Percentiles rank a stretch among this genome's conserved stretches.
phyloP scores from a whole-genome alignment of 306 rosid genomes.

The Benincasa hispida region DNA sequence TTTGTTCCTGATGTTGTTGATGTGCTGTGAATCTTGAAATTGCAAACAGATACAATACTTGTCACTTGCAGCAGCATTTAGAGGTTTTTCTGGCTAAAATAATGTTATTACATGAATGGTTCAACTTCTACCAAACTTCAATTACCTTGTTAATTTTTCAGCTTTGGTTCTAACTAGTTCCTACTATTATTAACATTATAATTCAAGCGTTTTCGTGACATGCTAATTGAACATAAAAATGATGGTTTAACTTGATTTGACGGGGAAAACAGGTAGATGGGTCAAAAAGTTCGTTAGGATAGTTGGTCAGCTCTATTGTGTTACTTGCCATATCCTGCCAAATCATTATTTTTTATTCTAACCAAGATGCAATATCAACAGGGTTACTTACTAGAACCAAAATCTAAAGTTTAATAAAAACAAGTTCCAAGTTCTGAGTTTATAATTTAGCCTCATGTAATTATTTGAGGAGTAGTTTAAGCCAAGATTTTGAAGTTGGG shows the following conservation, averaged over 20 bases:
- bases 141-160: not conserved
- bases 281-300: not conserved
- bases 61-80: not conserved
- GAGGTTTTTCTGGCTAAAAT: not conserved
- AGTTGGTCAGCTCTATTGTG: not conserved
- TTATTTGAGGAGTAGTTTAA: not conserved
- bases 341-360: not conserved
- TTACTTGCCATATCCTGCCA: not conserved
- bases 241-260: not conserved
- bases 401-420: not conserved
- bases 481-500: not conserved
- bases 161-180: not conserved
- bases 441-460: not conserved
- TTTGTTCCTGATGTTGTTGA: constrained; percentile 30
- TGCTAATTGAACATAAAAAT: not conserved
- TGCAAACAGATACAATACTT: not conserved
- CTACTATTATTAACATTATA: not conserved
- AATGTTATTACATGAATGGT: not conserved
- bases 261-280: not conserved
- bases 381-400: not conserved
- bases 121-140: not conserved
- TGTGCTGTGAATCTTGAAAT: constrained; percentile 49
- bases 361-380: not conserved
- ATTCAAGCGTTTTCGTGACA: not conserved
- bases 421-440: not conserved